These are phyloP conservation scores for Bryoerythrophyllum caledonicum DNA, from an alignment of 225 moss, liverwort and hornwort species.

Conservation along the genomic window DNA sequence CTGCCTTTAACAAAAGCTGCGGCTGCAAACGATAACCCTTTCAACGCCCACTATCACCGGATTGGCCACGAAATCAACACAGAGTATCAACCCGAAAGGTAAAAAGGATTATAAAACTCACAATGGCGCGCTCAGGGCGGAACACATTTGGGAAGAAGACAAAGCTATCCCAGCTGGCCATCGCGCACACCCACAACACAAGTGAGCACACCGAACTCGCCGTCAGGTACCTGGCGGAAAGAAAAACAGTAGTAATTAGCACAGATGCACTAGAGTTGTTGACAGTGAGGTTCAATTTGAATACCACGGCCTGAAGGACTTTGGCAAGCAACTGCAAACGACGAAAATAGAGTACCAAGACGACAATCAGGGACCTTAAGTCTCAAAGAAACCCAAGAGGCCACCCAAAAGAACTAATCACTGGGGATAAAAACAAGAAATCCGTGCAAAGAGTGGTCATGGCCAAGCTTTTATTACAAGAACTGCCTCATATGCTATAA, in stretches of 20 bases:
- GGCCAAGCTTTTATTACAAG: constrained; percentile 63
- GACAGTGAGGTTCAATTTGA: too few species aligned
- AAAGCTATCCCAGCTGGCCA: constrained; percentile 1
- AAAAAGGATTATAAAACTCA: constrained; percentile 11
- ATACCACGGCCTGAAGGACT: not conserved
- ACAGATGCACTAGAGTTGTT: not conserved
- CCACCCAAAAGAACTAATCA: not conserved
- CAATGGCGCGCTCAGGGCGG: constrained; percentile 1
- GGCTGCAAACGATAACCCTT: not conserved
- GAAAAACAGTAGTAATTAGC: constrained; percentile 5
- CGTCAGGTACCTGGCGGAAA: constrained; percentile 16
- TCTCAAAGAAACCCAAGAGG: not conserved
- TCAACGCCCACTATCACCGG: not conserved
- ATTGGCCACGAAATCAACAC: not conserved
- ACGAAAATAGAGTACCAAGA: not conserved
- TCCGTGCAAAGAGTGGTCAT: constrained; percentile 28
- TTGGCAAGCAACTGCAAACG: too few species aligned
- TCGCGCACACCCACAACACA: not conserved
- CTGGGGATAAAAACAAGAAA: not conserved
- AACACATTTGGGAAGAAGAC: constrained; percentile 2
- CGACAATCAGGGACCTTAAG: not conserved
- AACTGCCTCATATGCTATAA: constrained; percentile 57
- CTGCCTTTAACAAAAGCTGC: not conserved
- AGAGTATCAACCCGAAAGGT: not conserved
- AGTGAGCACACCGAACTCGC: not conserved